Base-by-base conservation (phyloP, 345 rosid species). In the Triadica sebifera region DNA sequence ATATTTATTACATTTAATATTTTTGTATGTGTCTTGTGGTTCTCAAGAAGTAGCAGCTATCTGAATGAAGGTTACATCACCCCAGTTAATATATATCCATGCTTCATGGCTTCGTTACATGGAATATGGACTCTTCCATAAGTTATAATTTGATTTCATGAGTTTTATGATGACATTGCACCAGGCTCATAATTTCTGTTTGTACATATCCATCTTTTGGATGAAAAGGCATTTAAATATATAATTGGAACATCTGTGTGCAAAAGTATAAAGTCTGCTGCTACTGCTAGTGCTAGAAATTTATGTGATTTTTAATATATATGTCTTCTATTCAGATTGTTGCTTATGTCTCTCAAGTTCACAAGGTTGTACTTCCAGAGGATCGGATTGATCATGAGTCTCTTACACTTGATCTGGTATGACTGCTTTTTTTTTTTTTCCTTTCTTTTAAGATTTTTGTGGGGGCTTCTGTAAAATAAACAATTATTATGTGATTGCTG, bases 301-400 rank as follows among this genome's bases (percentile, higher is more conserved):
- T 17, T 16, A 20, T 39, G 6, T 43, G 13, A 12, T 52, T 64
- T 74, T 46, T 62, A 12, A 37, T 67, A 45, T 16, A 43, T 34
- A 60, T 76, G 5, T 67, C 51, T 55, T 75, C 56, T 66, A 65
- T 85, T 73, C 86, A 93, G 98, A 83, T 95, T 79, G 84, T 95
- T 86, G 96, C 97, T 29, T 95, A 90, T 83, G 99, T 95, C 75
- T 95, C 98, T 9, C 97, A 90, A 90, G 97, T 85, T 70, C 96
- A 91, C 84, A 77, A 90, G 51, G 92, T 95, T 78, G 77, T 86
- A 73, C 93, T 95, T 75, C 98, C 96, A 25, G 94, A 93, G 71
- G 93, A 80, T 55, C 69, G 71, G 69, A 87, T 93, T 73, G 90
- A 95, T 77, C 87, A 86, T 52, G 88, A 90, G 65, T 77, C 81